phyloP scores from a whole-genome alignment of 768 basidiomycete species.

The Pleurotus ostreatus region DNA sequence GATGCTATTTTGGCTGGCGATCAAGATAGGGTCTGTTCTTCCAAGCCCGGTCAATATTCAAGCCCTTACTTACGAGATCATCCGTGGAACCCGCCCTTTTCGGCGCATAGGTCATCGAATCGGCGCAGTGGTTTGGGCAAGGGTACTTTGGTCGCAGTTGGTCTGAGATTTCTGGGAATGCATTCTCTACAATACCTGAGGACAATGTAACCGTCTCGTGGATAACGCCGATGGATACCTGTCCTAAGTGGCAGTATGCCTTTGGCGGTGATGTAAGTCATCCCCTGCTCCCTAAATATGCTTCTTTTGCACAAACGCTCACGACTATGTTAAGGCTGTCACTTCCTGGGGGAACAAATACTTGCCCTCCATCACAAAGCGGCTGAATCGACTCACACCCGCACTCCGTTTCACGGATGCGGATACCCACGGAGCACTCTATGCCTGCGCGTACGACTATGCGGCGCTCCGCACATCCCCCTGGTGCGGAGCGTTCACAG shows the following conservation, averaged over 20 bases:
- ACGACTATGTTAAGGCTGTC: constrained; percentile 7
- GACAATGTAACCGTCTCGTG: constrained; percentile 31
- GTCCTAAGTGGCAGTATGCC: constrained; percentile 28
- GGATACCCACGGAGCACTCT: constrained; percentile 35
- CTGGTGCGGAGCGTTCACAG: constrained; percentile 35
- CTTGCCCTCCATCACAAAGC: constrained; percentile 28
- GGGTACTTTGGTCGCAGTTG: constrained; percentile 33
- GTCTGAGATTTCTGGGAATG: constrained; percentile 21
- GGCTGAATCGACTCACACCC: constrained; percentile 29
- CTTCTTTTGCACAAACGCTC: background rate
- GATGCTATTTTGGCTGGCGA: constrained; percentile 22
- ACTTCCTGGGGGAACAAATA: constrained; percentile 29
- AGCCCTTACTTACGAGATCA: background rate
- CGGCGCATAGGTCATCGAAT: constrained; percentile 26
- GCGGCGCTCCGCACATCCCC: constrained; percentile 31
- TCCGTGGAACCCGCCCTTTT: background rate
- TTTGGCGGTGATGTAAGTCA: constrained; percentile 24
- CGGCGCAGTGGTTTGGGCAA: constrained; percentile 34
- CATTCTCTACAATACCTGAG: constrained; percentile 21
- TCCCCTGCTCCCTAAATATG: background rate
- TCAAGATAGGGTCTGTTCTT: constrained; percentile 24
- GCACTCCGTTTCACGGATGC: constrained; percentile 26
- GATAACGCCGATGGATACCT: constrained; percentile 38
- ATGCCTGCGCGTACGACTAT: constrained; percentile 37
- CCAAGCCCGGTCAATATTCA: background rate